A percentile compares a stretch with the other conserved stretches of the same genome.
Evolutionary conservation across 2,329 filamentous ascomycete genomes (phyloP).

Genomic region (Pseudocercospora pini-densiflorae): DNA sequence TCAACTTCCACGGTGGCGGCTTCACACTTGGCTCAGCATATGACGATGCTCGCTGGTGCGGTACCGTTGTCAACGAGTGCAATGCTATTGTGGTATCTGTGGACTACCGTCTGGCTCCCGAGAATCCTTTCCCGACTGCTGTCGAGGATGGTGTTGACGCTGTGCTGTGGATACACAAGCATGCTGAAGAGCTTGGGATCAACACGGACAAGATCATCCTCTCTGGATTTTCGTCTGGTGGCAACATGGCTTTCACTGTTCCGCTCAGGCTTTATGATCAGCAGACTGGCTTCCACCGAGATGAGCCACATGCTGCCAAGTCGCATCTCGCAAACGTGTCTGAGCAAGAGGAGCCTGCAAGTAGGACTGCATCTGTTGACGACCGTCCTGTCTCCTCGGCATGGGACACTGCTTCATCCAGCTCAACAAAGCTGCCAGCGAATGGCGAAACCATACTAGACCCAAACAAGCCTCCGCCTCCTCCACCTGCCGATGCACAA

Average conservation of each 20-base stretch:
- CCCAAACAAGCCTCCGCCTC: slow-evolving; percentile 21
- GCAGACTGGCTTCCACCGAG: slow-evolving; percentile 39
- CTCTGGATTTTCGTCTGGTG: slow-evolving; percentile 67
- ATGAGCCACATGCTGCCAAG: slow-evolving; percentile 6
- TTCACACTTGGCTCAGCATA: slow-evolving; percentile 64
- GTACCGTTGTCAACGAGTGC: slow-evolving; percentile 59
- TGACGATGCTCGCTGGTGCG: slow-evolving; percentile 66
- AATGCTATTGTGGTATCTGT: slow-evolving; percentile 65
- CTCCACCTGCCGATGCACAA: background rate
- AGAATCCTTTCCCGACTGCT: slow-evolving; percentile 65
- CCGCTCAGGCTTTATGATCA: slow-evolving; percentile 61
- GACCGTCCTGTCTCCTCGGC: slow-evolving; percentile 15
- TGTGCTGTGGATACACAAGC: slow-evolving; percentile 60
- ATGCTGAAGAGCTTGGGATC: slow-evolving; percentile 61
- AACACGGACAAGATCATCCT: slow-evolving; percentile 62
- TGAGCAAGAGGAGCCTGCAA: slow-evolving; percentile 3
- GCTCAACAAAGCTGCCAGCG: slow-evolving; percentile 27
- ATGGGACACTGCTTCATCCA: slow-evolving; percentile 20
- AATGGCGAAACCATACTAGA: slow-evolving; percentile 21
- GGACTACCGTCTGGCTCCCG: slow-evolving; percentile 65
- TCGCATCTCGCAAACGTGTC: background rate
- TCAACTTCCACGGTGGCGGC: slow-evolving; percentile 69
- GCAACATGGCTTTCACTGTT: slow-evolving; percentile 66
- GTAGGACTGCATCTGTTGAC: background rate
- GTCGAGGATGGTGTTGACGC: slow-evolving; percentile 68